A percentile compares a stretch with the other conserved stretches of the same genome.
These are phyloP conservation scores for Apiospora arundinis DNA, from an alignment of 2,329 filamentous ascomycete genomes.

Conservation along the genomic window DNA sequence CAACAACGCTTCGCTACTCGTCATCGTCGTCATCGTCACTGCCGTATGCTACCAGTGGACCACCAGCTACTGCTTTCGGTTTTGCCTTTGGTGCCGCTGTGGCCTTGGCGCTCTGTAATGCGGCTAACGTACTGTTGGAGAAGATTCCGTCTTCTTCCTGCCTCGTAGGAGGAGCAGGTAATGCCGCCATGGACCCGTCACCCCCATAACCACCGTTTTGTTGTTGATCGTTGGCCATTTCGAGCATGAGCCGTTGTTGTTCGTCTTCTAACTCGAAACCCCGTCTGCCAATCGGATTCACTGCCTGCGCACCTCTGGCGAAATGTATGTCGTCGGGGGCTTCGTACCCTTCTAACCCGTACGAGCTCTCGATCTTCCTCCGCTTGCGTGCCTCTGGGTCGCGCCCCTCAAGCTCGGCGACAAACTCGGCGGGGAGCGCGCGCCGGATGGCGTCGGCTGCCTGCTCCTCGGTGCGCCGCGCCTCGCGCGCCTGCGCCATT, in stretches of 20 bases:
- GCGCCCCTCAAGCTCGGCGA: slow-evolving; percentile 91
- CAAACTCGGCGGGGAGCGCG: slow-evolving; percentile 86
- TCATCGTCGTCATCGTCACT: slow-evolving; percentile 81
- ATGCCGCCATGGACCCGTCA: slow-evolving; percentile 43
- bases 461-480: slow-evolving; percentile 88
- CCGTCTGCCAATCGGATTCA: slow-evolving; percentile 63
- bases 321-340: slow-evolving; percentile 95
- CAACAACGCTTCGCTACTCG: slow-evolving; percentile 3
- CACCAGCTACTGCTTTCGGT: slow-evolving; percentile 55
- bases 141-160: slow-evolving; percentile 70
- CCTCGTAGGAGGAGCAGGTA: slow-evolving; percentile 47
- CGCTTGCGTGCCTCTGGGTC: slow-evolving; percentile 87
- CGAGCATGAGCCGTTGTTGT: slow-evolving; percentile 60
- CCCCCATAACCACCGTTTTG: slow-evolving; percentile 49
- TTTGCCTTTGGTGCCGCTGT: slow-evolving; percentile 62
- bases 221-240: slow-evolving; percentile 58
- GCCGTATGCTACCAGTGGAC: slow-evolving; percentile 85
- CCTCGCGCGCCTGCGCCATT: slow-evolving; percentile 91
- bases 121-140: slow-evolving; percentile 81
- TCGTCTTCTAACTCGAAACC: slow-evolving; percentile 70
- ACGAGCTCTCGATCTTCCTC: slow-evolving; percentile 86
- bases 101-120: slow-evolving; percentile 67
- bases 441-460: slow-evolving; percentile 91
- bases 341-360: slow-evolving; percentile 89
- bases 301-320: slow-evolving; percentile 74